Percentiles rank a stretch among this genome's conserved stretches.
Conservation (phyloP, 2,329 filamentous ascomycete genomes). For the Emergomyces pasteurianus region DNA sequence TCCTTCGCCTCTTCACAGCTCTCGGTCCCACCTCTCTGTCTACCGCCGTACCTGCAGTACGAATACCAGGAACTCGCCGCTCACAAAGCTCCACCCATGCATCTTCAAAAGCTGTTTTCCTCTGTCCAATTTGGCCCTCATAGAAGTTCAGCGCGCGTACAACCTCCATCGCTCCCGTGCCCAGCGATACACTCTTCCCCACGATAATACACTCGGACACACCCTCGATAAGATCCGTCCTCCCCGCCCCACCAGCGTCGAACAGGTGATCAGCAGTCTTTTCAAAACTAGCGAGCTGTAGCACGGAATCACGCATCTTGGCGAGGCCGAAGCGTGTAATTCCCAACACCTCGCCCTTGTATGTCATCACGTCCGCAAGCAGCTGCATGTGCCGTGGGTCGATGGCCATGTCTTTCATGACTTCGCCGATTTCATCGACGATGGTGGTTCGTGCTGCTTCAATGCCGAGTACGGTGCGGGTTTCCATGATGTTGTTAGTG, state of each 20-base stretch:
- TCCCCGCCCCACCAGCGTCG: conserved; percentile 83
- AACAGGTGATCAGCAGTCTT: conserved; percentile 98
- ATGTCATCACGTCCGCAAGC: conserved; percentile 96
- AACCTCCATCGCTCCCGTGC: conserved; percentile 86
- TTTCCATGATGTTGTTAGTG: conserved; percentile 86
- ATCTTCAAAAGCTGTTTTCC: conserved; percentile 58
- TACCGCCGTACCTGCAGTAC: conserved; percentile 11
- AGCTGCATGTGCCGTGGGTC: conserved; percentile 97
- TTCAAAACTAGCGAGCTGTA: conserved; percentile 92
- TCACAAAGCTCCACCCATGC: conserved; percentile 26
- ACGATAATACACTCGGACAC: conserved; percentile 97
- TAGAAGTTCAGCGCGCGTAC: conserved; percentile 62
- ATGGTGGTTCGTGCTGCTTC: conserved; percentile 88
- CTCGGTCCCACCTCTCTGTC: not conserved
- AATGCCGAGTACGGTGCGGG: conserved; percentile 75
- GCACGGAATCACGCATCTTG: conserved; percentile 89
- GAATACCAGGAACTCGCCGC: conserved; percentile 8
- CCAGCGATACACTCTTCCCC: conserved; percentile 85
- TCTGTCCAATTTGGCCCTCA: conserved; percentile 45
- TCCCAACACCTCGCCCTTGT: conserved; percentile 90
- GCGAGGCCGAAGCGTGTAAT: conserved; percentile 93
- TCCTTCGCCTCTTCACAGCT: not conserved
- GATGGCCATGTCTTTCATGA: conserved; percentile 92
- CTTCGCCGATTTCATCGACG: conserved; percentile 70
- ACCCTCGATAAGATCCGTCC: conserved; percentile 82